A percentile compares a stretch with the other conserved stretches of the same genome.
Conservation (phyloP, 371 early-diverging fungal genomes). For the Lichtheimia hyalospora region DNA sequence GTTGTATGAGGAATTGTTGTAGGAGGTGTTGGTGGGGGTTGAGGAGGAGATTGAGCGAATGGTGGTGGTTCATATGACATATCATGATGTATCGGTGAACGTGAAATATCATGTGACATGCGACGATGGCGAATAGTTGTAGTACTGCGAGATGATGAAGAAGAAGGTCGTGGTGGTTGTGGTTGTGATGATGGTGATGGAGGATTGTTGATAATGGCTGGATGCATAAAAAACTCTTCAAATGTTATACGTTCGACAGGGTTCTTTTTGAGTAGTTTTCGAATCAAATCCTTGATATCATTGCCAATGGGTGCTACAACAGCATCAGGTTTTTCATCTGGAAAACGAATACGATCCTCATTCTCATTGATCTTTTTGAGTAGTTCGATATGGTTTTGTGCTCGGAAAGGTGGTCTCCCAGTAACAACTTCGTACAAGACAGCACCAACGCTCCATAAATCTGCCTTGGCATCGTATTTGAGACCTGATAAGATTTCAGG, state of each 20-base stretch:
- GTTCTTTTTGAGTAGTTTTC: constrained; percentile 78
- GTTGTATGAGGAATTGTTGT: neutral
- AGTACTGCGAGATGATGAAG: constrained; percentile 2
- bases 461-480: constrained; percentile 92
- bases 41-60: constrained; percentile 28
- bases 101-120: neutral
- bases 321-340: constrained; percentile 62
- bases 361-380: constrained; percentile 83
- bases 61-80: constrained; percentile 31
- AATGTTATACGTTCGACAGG: constrained; percentile 88
- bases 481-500: constrained; percentile 93
- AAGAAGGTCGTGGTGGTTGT: constrained; percentile 3
- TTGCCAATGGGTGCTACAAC: constrained; percentile 41
- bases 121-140: constrained; percentile 1
- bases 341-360: constrained; percentile 81
- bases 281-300: constrained; percentile 82
- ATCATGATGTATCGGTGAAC: neutral
- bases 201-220: constrained; percentile 45
- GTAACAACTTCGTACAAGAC: constrained; percentile 93
- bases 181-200: constrained; percentile 3
- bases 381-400: constrained; percentile 90
- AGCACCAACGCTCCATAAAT: constrained; percentile 97
- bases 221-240: constrained; percentile 90
- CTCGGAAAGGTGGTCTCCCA: constrained; percentile 91
- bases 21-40: constrained; percentile 5